Evolutionary conservation across 2,329 filamentous ascomycete genomes (phyloP).

Genomic region (Fusarium duplospermum): DNA sequence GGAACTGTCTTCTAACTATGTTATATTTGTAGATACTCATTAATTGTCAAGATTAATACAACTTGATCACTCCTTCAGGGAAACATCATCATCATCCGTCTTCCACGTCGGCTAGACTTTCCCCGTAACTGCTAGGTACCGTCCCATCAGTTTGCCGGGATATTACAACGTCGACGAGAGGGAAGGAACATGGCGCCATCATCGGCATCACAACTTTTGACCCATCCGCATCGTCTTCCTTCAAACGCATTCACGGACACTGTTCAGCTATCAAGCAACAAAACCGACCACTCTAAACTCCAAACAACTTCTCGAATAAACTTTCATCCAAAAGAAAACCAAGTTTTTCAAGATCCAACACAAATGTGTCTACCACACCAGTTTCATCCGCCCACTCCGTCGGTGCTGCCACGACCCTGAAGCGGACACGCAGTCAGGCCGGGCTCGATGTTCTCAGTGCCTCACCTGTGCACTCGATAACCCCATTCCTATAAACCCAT

Average conservation of each 20-base stretch:
- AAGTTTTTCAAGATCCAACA: background rate
- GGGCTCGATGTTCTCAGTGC: background rate
- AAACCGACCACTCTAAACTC: background rate
- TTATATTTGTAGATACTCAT: too few species aligned
- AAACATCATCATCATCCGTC: too few species aligned
- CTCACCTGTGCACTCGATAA: background rate
- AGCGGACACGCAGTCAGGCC: background rate
- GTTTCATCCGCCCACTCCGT: background rate
- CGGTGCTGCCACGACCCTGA: background rate
- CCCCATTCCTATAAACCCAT: background rate
- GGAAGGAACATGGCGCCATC: background rate
- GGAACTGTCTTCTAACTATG: too few species aligned
- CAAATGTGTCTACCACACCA: background rate
- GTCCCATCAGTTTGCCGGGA: background rate
- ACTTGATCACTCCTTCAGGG: too few species aligned
- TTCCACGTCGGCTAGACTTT: background rate
- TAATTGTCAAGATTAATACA: too few species aligned
- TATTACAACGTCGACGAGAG: too few species aligned
- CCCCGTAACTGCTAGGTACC: background rate
- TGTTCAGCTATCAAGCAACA: background rate
- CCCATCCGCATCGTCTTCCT: background rate
- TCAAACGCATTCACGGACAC: background rate
- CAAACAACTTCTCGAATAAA: background rate
- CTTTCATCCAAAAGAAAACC: background rate
- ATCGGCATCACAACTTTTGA: background rate